Percentiles rank a stretch among this genome's conserved stretches.
Conservation (phyloP, 805 yeast species). For the Ogataea pignaliae region DNA sequence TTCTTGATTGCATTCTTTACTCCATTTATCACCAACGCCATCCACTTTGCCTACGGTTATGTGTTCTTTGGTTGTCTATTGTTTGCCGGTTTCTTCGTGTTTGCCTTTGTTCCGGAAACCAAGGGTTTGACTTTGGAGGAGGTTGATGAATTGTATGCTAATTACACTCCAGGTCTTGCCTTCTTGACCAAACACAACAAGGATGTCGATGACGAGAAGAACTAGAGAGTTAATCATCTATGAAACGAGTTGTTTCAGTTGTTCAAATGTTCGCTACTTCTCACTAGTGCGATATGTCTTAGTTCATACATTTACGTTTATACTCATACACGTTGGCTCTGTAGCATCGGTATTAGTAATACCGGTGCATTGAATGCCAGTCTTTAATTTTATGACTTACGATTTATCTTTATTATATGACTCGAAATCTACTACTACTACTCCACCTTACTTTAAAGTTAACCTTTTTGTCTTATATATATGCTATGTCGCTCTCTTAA, state of each 20-base stretch:
- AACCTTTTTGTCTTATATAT: too few relatives aligned
- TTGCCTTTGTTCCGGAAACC: constrained; percentile 43
- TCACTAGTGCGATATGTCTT: background rate
- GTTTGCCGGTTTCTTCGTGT: constrained; percentile 45
- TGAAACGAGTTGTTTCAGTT: background rate
- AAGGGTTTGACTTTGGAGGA: constrained; percentile 66
- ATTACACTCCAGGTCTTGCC: constrained; percentile 29
- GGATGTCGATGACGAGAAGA: constrained; percentile 1
- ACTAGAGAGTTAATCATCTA: background rate
- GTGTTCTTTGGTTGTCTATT: constrained; percentile 53
- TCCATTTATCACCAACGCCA: constrained; percentile 44
- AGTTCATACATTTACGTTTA: background rate
- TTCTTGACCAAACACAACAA: constrained; percentile 22
- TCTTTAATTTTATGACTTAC: too few relatives aligned
- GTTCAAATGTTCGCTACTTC: background rate
- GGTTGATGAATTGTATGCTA: constrained; percentile 50
- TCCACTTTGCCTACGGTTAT: constrained; percentile 54
- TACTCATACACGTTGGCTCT: background rate
- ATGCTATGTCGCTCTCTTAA: too few relatives aligned
- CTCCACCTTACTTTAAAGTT: too few relatives aligned
- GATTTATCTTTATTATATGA: too few relatives aligned
- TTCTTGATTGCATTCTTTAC: constrained; percentile 67
- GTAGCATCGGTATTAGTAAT: background rate
- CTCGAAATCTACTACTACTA: too few relatives aligned
- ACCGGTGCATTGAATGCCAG: too few relatives aligned